Evolutionary conservation across 306 rosid species (phyloP), one percentile per base, ranked within the genome.

Genomic region (Erythrophleum fordii): DNA sequence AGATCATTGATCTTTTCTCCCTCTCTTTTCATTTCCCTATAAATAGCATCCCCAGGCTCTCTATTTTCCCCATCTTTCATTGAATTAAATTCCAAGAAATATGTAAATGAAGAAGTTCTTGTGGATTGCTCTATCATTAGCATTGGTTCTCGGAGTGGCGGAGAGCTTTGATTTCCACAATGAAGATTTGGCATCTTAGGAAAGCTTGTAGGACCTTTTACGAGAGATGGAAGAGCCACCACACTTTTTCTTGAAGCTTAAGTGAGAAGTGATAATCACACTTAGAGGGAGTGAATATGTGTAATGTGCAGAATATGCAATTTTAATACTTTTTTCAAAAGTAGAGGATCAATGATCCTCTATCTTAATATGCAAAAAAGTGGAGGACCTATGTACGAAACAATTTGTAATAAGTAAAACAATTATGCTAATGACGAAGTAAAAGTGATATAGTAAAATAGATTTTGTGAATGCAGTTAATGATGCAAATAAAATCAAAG

Each of bases 151-250:
- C 4, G 79, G 77, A 5, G 25, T 77, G 0, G 77, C 83, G 0
- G 62, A 86, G 71, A 46, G 85, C 73, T 86, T 86, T 11, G 90
- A 89, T 26, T 82, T 86, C 65, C 82, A 77, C 0, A 87, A 86
- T 17, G 82, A 75, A 2, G 92, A 89, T 77, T 44, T 86, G 60
- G 83, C 35, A 6, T 86, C 90, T 0, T 87, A 86, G 35, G 87
- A 89, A 37, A 82, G 79, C 67, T 59, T 89, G 75, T 86, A 88
- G 92, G 87, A 84, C 22, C 72, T 89, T n/a, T 59, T 89, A 89
- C 56, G 85, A 89, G 82, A 74, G 84, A 59, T 89, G 92, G 92
- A 89, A 88, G 84, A 89, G 90, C 70, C 84, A 84, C 78, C 90
- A 89, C 84, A 84, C 90, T 1, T 75, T 89, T 48, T 84, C 92